phyloP scores from a whole-genome alignment of 208 protist genomes.

The Acanthamoeba lenticulata region DNA sequence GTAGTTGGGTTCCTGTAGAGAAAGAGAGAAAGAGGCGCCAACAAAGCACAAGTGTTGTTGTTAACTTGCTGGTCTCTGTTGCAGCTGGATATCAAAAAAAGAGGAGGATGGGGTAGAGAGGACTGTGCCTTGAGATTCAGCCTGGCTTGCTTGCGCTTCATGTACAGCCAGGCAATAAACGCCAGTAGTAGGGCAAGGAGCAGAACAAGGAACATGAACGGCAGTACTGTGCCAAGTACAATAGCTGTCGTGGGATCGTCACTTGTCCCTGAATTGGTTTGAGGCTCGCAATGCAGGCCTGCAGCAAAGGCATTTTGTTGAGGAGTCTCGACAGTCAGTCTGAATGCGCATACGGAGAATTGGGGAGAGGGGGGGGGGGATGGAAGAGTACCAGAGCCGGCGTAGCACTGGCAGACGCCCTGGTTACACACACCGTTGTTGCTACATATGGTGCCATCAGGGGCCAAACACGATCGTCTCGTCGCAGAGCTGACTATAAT shows the following conservation, averaged over 20 bases:
- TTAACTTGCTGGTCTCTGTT: neutral
- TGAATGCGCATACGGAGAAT: neutral
- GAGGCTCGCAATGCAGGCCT: neutral
- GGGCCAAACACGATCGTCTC: neutral
- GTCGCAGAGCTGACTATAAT: neutral
- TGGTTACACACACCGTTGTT: neutral
- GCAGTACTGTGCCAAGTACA: neutral
- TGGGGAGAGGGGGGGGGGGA: neutral
- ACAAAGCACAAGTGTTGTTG: neutral
- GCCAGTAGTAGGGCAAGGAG: neutral
- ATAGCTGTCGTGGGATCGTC: conserved; percentile 18
- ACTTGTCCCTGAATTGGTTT: neutral
- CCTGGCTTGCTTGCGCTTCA: conserved; percentile 29
- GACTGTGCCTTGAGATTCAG: conserved; percentile 10
- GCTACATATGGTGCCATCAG: neutral
- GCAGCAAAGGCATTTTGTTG: neutral
- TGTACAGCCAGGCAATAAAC: neutral
- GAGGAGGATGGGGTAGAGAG: neutral
- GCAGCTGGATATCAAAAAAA: neutral
- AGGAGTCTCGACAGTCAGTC: too few relatives aligned
- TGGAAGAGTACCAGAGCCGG: neutral
- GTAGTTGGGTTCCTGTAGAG: conserved; percentile 7
- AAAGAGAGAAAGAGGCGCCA: neutral
- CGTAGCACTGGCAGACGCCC: neutral
- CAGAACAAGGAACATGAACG: neutral